Evolutionary conservation across 78 protist species (phyloP).

Genomic region (Bodo saltans): DNA sequence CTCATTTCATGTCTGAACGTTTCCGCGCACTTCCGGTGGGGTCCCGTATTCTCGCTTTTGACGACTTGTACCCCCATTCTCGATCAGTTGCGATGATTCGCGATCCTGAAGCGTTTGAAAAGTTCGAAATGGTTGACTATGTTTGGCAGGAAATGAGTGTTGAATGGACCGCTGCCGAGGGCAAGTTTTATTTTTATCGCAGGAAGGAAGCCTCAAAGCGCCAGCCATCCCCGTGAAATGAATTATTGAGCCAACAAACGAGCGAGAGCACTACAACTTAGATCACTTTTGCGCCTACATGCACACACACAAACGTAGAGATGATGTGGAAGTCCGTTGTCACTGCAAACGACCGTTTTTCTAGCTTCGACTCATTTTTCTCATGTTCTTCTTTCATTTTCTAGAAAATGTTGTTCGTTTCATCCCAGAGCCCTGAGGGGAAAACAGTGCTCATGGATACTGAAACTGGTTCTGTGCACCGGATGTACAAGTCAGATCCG

Average conservation of each 20-base stretch:
- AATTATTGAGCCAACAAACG: too few species aligned
- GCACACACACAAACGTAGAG: too few species aligned
- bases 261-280: too few species aligned
- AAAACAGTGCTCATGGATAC: background rate
- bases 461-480: background rate
- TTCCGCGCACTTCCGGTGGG: background rate
- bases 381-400: too few species aligned
- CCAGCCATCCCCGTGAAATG: too few species aligned
- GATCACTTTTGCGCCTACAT: too few species aligned
- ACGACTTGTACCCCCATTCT: background rate
- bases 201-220: too few species aligned
- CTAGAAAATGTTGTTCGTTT: background rate
- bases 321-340: too few species aligned
- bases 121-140: background rate
- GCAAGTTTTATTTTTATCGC: too few species aligned
- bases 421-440: background rate
- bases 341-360: too few species aligned
- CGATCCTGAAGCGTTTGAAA: background rate
- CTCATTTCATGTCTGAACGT: background rate
- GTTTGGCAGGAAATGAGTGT: background rate
- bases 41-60: background rate
- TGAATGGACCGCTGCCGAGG: background rate
- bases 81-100: background rate
- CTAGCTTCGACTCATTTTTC: too few species aligned
- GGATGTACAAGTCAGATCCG: background rate